Evolutionary conservation across 2,329 filamentous ascomycete genomes (phyloP), one percentile per base, ranked within the genome.

Genomic region (Epichloe coenophiala): DNA sequence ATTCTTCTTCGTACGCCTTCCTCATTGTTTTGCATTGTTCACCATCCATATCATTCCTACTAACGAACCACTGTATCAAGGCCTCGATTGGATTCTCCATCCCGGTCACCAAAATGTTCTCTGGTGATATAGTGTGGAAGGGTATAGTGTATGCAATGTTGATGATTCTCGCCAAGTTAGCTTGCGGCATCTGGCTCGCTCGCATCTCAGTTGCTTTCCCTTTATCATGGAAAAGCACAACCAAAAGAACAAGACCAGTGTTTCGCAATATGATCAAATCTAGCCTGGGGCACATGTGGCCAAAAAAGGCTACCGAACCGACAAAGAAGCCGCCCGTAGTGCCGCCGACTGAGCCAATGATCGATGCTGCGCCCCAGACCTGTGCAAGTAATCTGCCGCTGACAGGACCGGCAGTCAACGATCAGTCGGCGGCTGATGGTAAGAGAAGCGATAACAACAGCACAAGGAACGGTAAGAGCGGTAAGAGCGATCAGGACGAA

Each of bases 31-130:
- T 23, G 19, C 12, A 12, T 13, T 4, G 9, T 6, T 5, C 3
- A 38, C n/a, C 33, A 12, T 11, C 17, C 17, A 9, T 9, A 1
- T 21, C 3, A 17, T 17, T 4, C 5, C 6, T n/a, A 13, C 31
- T 38, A 27, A 49, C 40, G 36, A 21, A 39, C 23, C 21, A 41
- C 21, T 37, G 36, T 19, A 23, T 21, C 11, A 9, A 52, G 50
- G 50, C 47, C 1, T 79, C 76, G 0, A 84, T 91, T 37, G 86
- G 86, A 0, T 90, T 91, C 60, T 83, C 86, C 0, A 85, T 93
- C 1, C 86, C 86, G 0, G 83, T 91, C 33, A 78, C 75, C 0
- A 67, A 77, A 5, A 80, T 93, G 72, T 91, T 89, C 57, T 62
- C 63, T 0, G 77, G 77, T 0, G 59, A 67, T 0, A 72, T 86